These are phyloP conservation scores for Aspergillus transmontanensis DNA, from an alignment of 2,329 filamentous ascomycete genomes.

Conservation along the genomic window DNA sequence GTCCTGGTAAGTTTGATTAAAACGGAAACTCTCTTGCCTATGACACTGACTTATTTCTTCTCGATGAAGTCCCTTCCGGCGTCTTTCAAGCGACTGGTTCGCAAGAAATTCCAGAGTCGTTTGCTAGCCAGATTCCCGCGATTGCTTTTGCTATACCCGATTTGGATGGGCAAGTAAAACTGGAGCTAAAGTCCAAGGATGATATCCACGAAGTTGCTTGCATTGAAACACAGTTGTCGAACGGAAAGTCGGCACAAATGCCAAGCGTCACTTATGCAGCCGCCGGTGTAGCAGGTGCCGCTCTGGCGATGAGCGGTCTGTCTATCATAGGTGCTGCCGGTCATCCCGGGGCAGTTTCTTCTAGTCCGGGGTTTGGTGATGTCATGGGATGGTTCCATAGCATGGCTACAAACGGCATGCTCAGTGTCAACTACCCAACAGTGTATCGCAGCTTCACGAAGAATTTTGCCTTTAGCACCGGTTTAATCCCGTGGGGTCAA, in stretches of 20 bases:
- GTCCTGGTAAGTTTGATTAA: conserved; percentile 65
- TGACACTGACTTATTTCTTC: conserved; percentile 23
- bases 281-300: conserved; percentile 81
- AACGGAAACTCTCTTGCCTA: neutral
- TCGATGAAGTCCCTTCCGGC: conserved; percentile 66
- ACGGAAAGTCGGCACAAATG: conserved; percentile 79
- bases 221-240: conserved; percentile 77
- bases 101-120: conserved; percentile 71
- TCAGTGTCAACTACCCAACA: conserved; percentile 82
- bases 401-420: conserved; percentile 94
- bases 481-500: conserved; percentile 77
- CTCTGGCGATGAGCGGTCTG: conserved; percentile 71
- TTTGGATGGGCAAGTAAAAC: conserved; percentile 79
- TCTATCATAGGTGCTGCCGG: conserved; percentile 67
- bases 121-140: conserved; percentile 73
- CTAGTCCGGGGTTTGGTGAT: conserved; percentile 83
- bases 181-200: conserved; percentile 69
- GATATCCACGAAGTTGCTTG: conserved; percentile 71
- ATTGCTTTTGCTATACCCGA: conserved; percentile 93
- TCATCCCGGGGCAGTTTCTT: conserved; percentile 62
- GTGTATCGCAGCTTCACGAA: conserved; percentile 87
- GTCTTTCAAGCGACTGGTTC: conserved; percentile 72
- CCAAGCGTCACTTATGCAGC: conserved; percentile 81
- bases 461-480: conserved; percentile 92
- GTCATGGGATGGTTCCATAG: conserved; percentile 89